A percentile compares a stretch with the other conserved stretches of the same genome.
phyloP scores from a whole-genome alignment of 257 asterid species.

The Verbena officinalis region DNA sequence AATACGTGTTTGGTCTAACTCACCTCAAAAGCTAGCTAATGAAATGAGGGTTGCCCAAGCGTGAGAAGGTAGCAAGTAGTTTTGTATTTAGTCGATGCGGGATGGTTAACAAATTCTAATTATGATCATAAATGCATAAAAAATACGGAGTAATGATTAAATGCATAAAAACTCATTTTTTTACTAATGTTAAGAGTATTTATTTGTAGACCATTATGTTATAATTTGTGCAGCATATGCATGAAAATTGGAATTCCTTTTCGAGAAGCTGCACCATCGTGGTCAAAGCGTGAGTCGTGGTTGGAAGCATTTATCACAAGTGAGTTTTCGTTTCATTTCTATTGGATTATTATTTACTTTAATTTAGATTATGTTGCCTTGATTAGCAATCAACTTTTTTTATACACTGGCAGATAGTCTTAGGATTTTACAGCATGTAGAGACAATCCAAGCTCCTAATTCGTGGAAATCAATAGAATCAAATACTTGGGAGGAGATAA shows the following conservation, averaged over 20 bases:
- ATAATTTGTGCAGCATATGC: conserved; percentile 62
- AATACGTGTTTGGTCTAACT: no score
- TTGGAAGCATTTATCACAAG: conserved; percentile 85
- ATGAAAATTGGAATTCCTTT: conserved; percentile 60
- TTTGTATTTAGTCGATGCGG: no score
- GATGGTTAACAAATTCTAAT: no score
- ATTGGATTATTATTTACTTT: no score
- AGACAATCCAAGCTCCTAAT: conserved; percentile 65
- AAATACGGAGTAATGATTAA: no score
- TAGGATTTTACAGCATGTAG: conserved; percentile 83
- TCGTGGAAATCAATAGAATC: conserved; percentile 63
- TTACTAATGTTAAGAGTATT: neutral
- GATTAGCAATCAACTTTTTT: conserved; percentile 11
- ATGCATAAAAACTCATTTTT: no score
- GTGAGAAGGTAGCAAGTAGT: no score
- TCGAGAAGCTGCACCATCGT: conserved; percentile 87
- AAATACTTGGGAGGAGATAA: conserved; percentile 62
- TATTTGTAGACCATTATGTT: conserved; percentile 5
- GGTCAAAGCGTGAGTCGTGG: conserved; percentile 79
- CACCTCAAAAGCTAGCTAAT: no score
- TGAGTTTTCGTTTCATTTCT: conserved; percentile 38
- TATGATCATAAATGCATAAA: no score
- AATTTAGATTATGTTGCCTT: neutral
- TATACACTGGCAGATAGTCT: conserved; percentile 59
- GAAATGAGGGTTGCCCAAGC: no score